phyloP scores from a whole-genome alignment of 139 green algal species.

The Chlamydomonas sp. region DNA sequence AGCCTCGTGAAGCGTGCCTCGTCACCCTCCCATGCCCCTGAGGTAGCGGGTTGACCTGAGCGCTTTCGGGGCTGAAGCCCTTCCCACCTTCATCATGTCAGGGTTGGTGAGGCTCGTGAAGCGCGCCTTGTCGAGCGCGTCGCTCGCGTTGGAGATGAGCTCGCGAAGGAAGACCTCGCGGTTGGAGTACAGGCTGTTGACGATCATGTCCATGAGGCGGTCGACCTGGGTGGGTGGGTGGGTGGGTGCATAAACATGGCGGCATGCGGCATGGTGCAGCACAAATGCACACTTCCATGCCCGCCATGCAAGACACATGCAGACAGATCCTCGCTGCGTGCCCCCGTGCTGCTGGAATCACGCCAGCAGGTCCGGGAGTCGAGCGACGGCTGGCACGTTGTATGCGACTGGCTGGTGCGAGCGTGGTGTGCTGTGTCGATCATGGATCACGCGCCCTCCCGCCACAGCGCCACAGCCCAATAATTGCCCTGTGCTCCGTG shows the following conservation, averaged over 20 bases:
- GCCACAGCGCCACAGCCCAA: too few relatives aligned
- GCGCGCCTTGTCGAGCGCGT: conserved; percentile 90
- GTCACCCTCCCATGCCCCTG: too few relatives aligned
- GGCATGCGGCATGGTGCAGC: background rate
- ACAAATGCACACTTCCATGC: background rate
- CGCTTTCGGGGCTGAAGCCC: too few relatives aligned
- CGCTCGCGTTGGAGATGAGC: conserved; percentile 86
- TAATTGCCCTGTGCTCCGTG: too few relatives aligned
- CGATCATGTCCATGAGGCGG: conserved; percentile 97
- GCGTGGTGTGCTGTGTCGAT: too few relatives aligned
- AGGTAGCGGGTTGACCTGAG: too few relatives aligned
- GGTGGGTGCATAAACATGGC: background rate
- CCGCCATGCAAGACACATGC: background rate
- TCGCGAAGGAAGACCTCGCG: conserved; percentile 86
- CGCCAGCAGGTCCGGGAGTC: too few relatives aligned
- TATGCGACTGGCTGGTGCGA: too few relatives aligned
- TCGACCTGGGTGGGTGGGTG: conserved; percentile 67
- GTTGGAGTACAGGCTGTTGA: conserved; percentile 98
- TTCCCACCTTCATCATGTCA: conserved; percentile 46
- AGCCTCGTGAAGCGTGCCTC: conserved; percentile 73
- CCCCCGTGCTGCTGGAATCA: too few relatives aligned
- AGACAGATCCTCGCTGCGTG: background rate
- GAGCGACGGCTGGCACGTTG: too few relatives aligned
- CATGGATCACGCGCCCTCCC: too few relatives aligned
- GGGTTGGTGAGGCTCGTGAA: conserved; percentile 65